Base-by-base conservation (phyloP, 768 basidiomycete genomes). In the Albatrellus ellisii region DNA sequence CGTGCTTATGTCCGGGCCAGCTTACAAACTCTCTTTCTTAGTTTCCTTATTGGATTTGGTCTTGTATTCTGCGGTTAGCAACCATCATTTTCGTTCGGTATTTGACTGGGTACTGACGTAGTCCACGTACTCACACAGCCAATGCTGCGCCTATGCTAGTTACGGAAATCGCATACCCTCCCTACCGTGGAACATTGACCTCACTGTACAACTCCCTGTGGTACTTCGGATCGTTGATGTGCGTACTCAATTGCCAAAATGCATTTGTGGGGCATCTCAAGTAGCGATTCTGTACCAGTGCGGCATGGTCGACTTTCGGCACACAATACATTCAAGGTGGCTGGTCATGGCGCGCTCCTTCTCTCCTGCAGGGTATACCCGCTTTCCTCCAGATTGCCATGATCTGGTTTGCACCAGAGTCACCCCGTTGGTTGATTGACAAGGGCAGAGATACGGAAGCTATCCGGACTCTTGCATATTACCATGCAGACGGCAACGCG, bases 281-380 rank as follows among this genome's bases (percentile, higher is more conserved):
- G 33, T 41, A 2, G 15, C 22, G 12, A 6, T 27, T n/a, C 6
- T 1, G 18, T 6, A 14, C 9, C 43, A 61, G 60, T 38, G 66
- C 85, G 27, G 84, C 84, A n/a, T 89, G 85, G 88, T 67, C 80
- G 0, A 84, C 83, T 1, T 90, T 75, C 55, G 86, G 85, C 18
- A 82, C 86, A 11, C 79, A 83, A 66, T 69, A 71, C 57, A 75
- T 87, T 41, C 46, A 57, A 39, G 73, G 52, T 52, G 71, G 74
- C 18, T 88, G 81, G 82, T 63, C 81, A 21, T 91, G 88, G 87
- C 79, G 90, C 53, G 66, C 86, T 40, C 85, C 86, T 15, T 85
- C 83, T 12, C 56, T 72, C 25, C 65, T 86, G 15, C 84, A 91
- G 62, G 78, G 62, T 39, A 54, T 79, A 33, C 83, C 84, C 2